A percentile compares a stretch with the other conserved stretches of the same genome.
These are phyloP conservation scores for Gossypium mustelinum DNA, from an alignment of 345 rosid genomes.

Conservation along the genomic window DNA sequence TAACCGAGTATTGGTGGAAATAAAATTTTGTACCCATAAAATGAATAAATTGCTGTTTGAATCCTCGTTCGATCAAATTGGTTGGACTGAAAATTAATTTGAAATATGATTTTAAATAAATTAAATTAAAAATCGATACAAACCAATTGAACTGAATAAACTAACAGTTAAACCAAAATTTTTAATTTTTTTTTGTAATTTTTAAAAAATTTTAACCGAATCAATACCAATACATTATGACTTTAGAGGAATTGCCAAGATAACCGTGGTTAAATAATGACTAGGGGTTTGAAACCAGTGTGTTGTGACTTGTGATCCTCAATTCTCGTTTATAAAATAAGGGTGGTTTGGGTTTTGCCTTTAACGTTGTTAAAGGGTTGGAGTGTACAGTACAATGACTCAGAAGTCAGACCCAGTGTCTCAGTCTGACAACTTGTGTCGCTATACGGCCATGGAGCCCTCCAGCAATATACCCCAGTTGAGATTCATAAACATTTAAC, in stretches of 20 bases:
- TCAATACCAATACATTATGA: not conserved
- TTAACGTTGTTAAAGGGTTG: not conserved
- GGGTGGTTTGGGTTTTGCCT: not conserved
- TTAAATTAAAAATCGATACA: no score
- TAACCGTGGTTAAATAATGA: no score
- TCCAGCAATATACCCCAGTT: not conserved
- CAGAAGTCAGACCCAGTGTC: slow-evolving; percentile 6
- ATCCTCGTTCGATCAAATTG: no score
- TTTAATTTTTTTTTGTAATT: no score
- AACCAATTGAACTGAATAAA: no score
- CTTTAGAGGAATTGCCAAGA: no score
- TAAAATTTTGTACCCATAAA: not conserved
- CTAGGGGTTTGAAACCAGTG: no score
- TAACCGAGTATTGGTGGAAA: not conserved
- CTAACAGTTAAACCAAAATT: no score
- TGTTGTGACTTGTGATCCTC: no score
- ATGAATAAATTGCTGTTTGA: not conserved
- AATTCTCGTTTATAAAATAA: not conserved
- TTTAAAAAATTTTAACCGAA: no score
- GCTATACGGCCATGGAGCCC: not conserved
- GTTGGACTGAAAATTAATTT: no score
- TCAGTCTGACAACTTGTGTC: slow-evolving; percentile 13
- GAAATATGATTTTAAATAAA: no score
- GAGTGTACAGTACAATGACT: not conserved
- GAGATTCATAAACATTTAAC: not conserved